Conservation (phyloP, 2,329 filamentous ascomycete species). For the Hypoxylon sp. region DNA sequence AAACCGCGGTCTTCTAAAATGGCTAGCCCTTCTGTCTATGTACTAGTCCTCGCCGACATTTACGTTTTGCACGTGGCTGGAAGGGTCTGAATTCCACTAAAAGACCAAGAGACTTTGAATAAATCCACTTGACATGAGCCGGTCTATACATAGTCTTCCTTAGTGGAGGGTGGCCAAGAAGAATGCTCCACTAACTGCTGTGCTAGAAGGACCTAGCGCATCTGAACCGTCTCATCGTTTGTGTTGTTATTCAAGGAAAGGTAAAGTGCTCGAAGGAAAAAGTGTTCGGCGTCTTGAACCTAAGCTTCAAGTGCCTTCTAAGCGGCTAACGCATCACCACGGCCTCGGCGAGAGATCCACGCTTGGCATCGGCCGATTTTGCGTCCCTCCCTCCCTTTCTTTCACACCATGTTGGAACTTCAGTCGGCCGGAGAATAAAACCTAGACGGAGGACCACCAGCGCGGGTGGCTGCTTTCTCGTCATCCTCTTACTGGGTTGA, state of each 20-base stretch:
- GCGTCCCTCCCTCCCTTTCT: conserved; percentile 3
- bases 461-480: conserved; percentile 10
- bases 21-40: background rate
- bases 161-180: conserved; percentile 17
- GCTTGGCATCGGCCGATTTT: conserved; percentile 11
- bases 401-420: background rate
- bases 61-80: conserved; percentile 21
- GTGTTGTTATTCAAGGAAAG: conserved; percentile 7
- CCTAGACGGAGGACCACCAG: background rate
- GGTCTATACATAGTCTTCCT: conserved; percentile 4
- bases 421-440: conserved; percentile 19
- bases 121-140: background rate
- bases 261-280: conserved; percentile 1
- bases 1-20: background rate
- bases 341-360: conserved; percentile 17
- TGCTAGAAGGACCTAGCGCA: conserved; percentile 14
- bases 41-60: background rate
- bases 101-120: background rate
- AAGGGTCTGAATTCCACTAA: conserved; percentile 1
- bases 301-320: background rate
- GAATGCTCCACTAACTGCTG: conserved; percentile 14
- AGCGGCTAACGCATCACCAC: conserved; percentile 13
- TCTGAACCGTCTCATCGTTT: conserved; percentile 22
- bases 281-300: background rate
- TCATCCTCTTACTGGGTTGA: background rate